These are phyloP conservation scores for Cryptosporidium sp. DNA, from an alignment of 169 alveolate genomes.

Conservation along the genomic window DNA sequence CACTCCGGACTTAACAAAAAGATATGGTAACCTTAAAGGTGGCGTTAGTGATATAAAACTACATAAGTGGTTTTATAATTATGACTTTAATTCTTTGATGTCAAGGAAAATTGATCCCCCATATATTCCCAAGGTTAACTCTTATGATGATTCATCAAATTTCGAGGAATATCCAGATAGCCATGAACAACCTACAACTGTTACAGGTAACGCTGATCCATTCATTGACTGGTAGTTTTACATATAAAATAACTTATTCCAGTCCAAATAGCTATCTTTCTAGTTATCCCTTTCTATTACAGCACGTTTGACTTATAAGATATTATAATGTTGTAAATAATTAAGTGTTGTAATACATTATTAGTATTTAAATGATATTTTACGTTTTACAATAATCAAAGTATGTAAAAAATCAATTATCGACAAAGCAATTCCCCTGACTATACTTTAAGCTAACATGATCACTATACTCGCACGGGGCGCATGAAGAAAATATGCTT, in stretches of 20 bases:
- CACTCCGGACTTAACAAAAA: conserved; percentile 92
- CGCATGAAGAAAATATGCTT: conserved; percentile 44
- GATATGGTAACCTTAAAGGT: conserved; percentile 94
- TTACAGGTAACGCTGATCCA: conserved; percentile 87
- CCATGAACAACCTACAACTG: conserved; percentile 85
- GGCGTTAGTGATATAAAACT: conserved; percentile 94
- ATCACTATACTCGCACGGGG: conserved; percentile 43
- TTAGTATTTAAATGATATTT: conserved; percentile 4
- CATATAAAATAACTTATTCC: neutral
- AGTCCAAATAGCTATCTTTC: neutral
- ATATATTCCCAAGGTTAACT: conserved; percentile 83
- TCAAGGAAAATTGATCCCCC: conserved; percentile 87
- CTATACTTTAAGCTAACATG: conserved; percentile 40
- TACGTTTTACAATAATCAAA: neutral
- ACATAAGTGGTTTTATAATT: conserved; percentile 88
- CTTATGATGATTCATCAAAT: conserved; percentile 84
- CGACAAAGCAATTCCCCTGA: conserved; percentile 73
- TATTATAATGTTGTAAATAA: neutral
- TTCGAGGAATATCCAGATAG: conserved; percentile 89
- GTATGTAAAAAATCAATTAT: conserved; percentile 12
- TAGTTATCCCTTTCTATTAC: neutral
- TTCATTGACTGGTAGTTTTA: conserved; percentile 86
- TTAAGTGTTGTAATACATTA: neutral
- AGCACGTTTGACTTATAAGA: neutral
- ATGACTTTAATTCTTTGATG: conserved; percentile 86